A percentile compares a stretch with the other conserved stretches of the same genome.
These are phyloP conservation scores for Aspergillus heteromorphus DNA, from an alignment of 495 filamentous ascomycete species.

Conservation along the genomic window DNA sequence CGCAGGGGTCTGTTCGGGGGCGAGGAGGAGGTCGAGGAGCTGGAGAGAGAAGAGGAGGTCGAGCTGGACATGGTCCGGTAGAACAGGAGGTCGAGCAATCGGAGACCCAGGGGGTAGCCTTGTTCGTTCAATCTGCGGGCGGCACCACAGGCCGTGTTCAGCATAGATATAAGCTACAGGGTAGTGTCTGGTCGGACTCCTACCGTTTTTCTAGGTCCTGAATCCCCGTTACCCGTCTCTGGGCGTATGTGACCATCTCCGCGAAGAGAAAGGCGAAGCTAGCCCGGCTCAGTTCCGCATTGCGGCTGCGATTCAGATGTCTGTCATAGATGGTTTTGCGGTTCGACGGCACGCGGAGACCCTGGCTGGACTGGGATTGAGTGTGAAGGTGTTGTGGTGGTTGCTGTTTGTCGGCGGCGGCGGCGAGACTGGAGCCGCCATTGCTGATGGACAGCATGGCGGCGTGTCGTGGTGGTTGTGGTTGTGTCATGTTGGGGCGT, in stretches of 20 bases:
- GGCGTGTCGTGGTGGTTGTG: conserved; percentile 29
- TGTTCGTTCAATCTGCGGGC: conserved; percentile 74
- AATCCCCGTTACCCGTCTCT: conserved; percentile 82
- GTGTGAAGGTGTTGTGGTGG: conserved; percentile 27
- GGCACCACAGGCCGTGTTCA: background rate
- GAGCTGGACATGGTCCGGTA: conserved; percentile 54
- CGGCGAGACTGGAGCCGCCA: conserved; percentile 17
- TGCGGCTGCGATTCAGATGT: conserved; percentile 81
- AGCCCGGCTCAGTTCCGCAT: conserved; percentile 80
- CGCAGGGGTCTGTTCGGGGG: conserved; percentile 73
- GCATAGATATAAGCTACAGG: background rate
- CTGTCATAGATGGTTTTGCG: conserved; percentile 98
- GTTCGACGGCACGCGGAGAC: conserved; percentile 89
- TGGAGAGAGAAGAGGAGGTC: conserved; percentile 78
- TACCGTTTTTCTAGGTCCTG: conserved; percentile 90
- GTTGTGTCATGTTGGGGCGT: conserved; percentile 32
- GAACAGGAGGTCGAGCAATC: conserved; percentile 90
- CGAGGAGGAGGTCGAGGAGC: conserved; percentile 60
- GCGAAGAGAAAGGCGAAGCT: conserved; percentile 94
- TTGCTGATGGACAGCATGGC: conserved; percentile 38
- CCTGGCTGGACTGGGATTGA: conserved; percentile 41
- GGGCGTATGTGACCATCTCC: conserved; percentile 96
- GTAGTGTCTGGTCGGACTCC: conserved; percentile 9
- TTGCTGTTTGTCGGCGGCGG: conserved; percentile 26
- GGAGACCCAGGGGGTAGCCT: conserved; percentile 91